These are phyloP conservation scores for Mycosphaerella sp. DNA, from an alignment of 2,329 filamentous ascomycete genomes.

Conservation along the genomic window DNA sequence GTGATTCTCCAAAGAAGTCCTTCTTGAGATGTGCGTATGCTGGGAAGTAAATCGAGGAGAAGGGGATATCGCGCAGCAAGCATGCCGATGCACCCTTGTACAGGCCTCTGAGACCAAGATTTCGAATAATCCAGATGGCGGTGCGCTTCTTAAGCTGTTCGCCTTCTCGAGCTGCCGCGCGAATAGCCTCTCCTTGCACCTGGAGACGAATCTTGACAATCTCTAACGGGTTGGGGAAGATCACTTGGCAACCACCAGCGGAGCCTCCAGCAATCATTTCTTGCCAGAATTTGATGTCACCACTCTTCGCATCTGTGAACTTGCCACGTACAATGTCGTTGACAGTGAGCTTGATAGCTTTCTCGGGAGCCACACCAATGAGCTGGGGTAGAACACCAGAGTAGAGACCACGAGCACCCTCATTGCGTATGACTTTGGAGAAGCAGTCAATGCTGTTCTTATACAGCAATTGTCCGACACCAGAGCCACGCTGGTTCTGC, in stretches of 20 bases:
- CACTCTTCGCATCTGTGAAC: constrained; percentile 66
- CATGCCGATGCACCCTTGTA: constrained; percentile 97
- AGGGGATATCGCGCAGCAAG: constrained; percentile 90
- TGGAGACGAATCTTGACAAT: constrained; percentile 99
- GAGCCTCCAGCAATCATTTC: constrained; percentile 84
- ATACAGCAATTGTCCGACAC: constrained; percentile 82
- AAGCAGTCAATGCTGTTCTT: constrained; percentile 97
- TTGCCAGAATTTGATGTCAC: constrained; percentile 60
- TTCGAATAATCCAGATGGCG: constrained; percentile 95
- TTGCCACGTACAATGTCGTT: constrained; percentile 82
- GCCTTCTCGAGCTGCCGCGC: constrained; percentile 61
- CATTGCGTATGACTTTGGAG: constrained; percentile 85
- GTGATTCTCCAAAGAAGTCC: constrained; percentile 86
- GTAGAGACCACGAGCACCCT: constrained; percentile 84
- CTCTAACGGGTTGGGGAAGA: constrained; percentile 96
- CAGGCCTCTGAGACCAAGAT: constrained; percentile 85
- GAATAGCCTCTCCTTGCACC: constrained; percentile 91
- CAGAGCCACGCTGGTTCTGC: constrained; percentile 86
- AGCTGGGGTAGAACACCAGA: constrained; percentile 92
- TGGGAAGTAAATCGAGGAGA: constrained; percentile 98
- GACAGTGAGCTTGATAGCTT: constrained; percentile 98
- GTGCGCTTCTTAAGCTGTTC: constrained; percentile 79
- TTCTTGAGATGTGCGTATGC: constrained; percentile 91
- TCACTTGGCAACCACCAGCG: constrained; percentile 91
- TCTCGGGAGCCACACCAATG: constrained; percentile 96